Base-by-base conservation (phyloP, 2,329 filamentous ascomycete species). In the Exophiala bonariae region DNA sequence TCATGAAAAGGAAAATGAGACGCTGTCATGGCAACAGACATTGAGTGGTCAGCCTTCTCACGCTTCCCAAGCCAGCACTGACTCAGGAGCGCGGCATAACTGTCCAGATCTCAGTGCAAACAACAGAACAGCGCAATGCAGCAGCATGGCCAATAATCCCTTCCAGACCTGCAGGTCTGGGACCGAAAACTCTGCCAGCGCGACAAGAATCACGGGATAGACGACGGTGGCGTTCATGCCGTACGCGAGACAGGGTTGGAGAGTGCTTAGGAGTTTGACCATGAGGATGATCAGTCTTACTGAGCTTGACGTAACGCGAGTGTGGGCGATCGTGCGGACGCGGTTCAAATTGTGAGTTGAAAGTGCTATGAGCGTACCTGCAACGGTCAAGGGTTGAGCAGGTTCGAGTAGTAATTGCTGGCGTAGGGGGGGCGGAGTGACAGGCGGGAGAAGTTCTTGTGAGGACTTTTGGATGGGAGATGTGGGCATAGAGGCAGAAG, bases 171-270 rank as follows among this genome's bases (percentile, higher is more conserved):
- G 49, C 22, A 54, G 31, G 28, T 52, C 40, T 1, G 45, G 14
- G n/a, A 47, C 6, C 6, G 56, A 48, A 32, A 59, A 52, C 41
- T 59, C 57, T 4, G 54, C 37, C 14, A 56, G 34, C 8, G 57
- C 57, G 2, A 52, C 19, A 5, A 20, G 40, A 16, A 59, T 54
- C 19, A 57, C 28, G 3, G 52, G 54, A 34, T 59, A 59, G 28
- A 58, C 52, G 11, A 57, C 34, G 3, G 41, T n/a, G 10, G 49
- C 48, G 35, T 59, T 55, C 28, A 58, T 48, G 7, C 56, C 57
- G 6, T 36, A 34, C 3, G 39, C 23, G 18, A 59, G 20, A 32
- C 57, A 59, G 7, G 57, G 57, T 22, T 59, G 57, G 11, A 59
- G 31, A 2, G 52, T 50, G 23, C 34, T 49, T 23, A 59, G 32